Conservation (phyloP, 2,329 filamentous ascomycete species). For the Cercospora sp. region DNA sequence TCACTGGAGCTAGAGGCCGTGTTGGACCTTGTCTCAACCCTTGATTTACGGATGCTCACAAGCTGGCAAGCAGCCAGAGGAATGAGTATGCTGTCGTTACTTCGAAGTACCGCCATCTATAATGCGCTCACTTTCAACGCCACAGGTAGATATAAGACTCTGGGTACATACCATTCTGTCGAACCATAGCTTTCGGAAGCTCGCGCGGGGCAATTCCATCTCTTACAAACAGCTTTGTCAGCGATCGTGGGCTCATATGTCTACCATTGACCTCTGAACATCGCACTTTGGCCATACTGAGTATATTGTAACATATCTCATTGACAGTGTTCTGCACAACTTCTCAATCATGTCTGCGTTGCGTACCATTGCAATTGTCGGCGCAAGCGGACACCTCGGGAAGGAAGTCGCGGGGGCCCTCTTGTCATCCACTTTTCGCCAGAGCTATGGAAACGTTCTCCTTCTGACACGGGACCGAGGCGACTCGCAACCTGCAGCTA, state of each 20-base stretch:
- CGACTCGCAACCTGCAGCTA: not conserved
- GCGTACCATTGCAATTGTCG: not conserved
- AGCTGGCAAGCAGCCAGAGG: not conserved
- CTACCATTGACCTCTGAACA: not conserved
- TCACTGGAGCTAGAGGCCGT: not conserved
- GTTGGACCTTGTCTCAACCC: not conserved
- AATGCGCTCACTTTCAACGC: not conserved
- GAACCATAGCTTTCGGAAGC: not conserved
- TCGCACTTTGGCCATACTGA: not conserved
- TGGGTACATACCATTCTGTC: not conserved
- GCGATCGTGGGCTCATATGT: not conserved
- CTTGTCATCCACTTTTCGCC: not conserved
- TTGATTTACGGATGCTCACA: not conserved
- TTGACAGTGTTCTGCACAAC: too few relatives aligned
- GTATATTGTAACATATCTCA: not conserved
- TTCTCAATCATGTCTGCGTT: not conserved
- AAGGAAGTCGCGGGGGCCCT: not conserved
- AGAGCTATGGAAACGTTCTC: not conserved
- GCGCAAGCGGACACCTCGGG: not conserved
- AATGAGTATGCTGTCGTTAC: not conserved
- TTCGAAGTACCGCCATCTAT: not conserved
- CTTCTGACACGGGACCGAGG: not conserved
- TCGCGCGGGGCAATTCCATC: not conserved
- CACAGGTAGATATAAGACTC: too few relatives aligned
- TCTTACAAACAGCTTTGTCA: not conserved